Conservation (phyloP, 306 rosid species). For the Albizia julibrissin region DNA sequence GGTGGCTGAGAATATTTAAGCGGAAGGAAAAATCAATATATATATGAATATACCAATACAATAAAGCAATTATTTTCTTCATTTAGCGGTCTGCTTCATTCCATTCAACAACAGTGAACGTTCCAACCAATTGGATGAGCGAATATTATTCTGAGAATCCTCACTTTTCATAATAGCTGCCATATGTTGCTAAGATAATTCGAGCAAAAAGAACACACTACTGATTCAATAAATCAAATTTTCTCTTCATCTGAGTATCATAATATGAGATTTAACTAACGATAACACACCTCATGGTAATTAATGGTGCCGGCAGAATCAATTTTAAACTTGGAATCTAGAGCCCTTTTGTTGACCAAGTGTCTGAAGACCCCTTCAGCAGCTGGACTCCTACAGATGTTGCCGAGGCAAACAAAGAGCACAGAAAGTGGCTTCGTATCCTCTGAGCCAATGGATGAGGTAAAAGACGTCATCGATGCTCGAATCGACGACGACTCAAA, state of each 20-base stretch:
- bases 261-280: neutral
- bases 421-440: constrained; percentile 64
- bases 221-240: neutral
- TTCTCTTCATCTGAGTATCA: neutral
- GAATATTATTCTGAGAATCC: neutral
- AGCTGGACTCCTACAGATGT: constrained; percentile 95
- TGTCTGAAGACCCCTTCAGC: constrained; percentile 89
- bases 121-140: neutral
- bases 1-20: neutral
- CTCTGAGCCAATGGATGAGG: constrained; percentile 39
- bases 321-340: constrained; percentile 58
- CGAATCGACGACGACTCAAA: constrained; percentile 37
- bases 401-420: constrained; percentile 84
- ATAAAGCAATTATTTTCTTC: neutral
- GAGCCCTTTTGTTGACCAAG: constrained; percentile 65
- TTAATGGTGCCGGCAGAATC: constrained; percentile 88
- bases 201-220: neutral
- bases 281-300: constrained; percentile 71
- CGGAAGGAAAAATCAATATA: neutral
- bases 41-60: neutral
- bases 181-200: neutral
- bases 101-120: constrained; percentile 47
- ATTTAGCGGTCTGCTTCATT: constrained; percentile 83
- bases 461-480: constrained; percentile 64
- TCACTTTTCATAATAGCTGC: neutral